Base-by-base conservation (phyloP, 176 grass and related monocot species). In the Phyllostachys edulis region DNA sequence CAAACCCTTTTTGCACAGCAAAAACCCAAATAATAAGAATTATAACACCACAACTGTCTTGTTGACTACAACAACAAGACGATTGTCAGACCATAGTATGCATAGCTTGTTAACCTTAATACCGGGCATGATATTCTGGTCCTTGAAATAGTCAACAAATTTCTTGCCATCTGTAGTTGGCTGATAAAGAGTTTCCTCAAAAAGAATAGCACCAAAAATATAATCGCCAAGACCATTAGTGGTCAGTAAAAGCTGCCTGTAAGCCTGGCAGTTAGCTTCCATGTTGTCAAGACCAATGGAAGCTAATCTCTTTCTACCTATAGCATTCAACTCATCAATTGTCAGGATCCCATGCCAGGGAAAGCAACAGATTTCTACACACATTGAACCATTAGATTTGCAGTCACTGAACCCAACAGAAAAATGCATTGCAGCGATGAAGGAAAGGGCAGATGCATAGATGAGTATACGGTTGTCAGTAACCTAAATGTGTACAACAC, bases 31-130 rank as follows among this genome's bases (percentile, higher is more conserved):
- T 68, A 64, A 29, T 63, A 51, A 16, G 71, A 72, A 82, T 3
- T 57, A 86, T 41, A 82, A 75, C 63, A 49, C 29, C 57, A 54
- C 9, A 17, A 77, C 24, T 45, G 23, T 14, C 47, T 78, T 81
- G 12, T 38, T 81, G 21, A 27, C 9, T 36, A 64, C 26, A 20
- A 71, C 36, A 70, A 12, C 38, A 85, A 0, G 15, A 39, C 32
- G 16, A 69, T 71, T 6, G 12, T 66, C 29, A 74, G 63, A 71
- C 14, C n/a, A 75, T 37, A 40, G 27, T 26, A 86, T 23, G 17
- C 77, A 88, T 90, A 98, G 93, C 93, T 98, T 98, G 89, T 96
- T 93, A 46, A 98, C 93, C 81, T 95, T 98, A 51, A 98, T 98
- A 82, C 96, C 96, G 2, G 96, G 96, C 91, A 98, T 90, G 64